Base-by-base conservation (phyloP, 352 stramenopile genomes). In the Plasmopara viticola region DNA sequence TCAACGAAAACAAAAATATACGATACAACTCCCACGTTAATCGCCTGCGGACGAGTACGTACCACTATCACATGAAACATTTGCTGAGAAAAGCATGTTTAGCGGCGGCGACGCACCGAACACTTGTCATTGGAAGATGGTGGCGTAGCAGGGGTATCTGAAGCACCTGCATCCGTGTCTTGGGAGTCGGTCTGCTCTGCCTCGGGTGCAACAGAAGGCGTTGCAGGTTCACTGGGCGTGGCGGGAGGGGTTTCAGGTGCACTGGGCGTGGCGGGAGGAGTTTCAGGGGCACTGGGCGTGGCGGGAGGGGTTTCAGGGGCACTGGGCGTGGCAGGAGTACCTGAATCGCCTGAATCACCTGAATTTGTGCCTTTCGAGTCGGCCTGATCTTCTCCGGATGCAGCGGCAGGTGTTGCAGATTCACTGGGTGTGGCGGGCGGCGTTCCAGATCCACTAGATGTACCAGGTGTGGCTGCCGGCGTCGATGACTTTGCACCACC, bases 61-160 rank as follows among this genome's bases (percentile, higher is more conserved):
- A 4, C 10, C 31, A 35, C 7, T 12, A 12, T 12, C 10, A 35
- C 4, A 35, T 35, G 31, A 12, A n/a, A 35, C 31, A 35, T 12
- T 35, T 35, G 31, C 31, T 35, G 31, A 35, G 31, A 12, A 12
- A 35, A 35, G 31, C 10, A 49, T 41, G 58, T 30, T 59, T 65
- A 70, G 18, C 56, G 33, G 28, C 58, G 61, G 46, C 62, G 62
- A 56, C 53, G 53, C 37, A 60, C 53, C 25, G 45, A 60, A 52
- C 65, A 74, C 66, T 74, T 71, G 41, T 66, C 60, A 18, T 33
- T 45, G 12, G 20, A 25, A 35, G 31, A 8, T 12, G 50, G 43
- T 13, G 64, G 39, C 20, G 55, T 52, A n/a, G 44, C 33, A n/a
- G 55, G 31, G 7, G 31, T 35, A 35, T 4, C 10, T 35, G 31